Base-by-base conservation (phyloP, 192 early-diverging fungal genomes). In the Umbelopsis ramanniana region DNA sequence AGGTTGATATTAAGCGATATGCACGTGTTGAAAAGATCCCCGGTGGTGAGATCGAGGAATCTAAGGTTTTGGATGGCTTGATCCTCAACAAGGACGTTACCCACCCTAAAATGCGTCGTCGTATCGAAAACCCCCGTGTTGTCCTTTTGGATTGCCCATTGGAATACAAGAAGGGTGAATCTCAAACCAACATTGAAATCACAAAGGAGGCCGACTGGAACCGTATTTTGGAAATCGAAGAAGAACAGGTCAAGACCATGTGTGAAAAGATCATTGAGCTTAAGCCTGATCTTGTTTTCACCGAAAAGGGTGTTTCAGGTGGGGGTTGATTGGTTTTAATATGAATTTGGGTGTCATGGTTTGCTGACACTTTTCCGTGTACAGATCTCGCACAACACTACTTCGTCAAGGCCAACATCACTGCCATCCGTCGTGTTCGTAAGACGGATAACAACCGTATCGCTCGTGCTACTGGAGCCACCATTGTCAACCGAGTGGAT, bases 121-220 rank as follows among this genome's bases (percentile, higher is more conserved):
- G 84, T 57, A 98, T 99, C 70, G 93, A 96, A 79, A 98, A 99
- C 79, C 98, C 98, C 22, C 91, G 97, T 63, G 89, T 99, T 69
- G 87, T 99, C 15, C 85, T 99, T 50, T 85, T 99, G 60, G 98
- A 99, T 88, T 99, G 98, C 83, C 97, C 97, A 33, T 88, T 99
- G 54, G 98, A 98, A 82, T 99, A 99, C 92, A 99, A 99, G 86
- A 99, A 99, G 90, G 98, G 98, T 69, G 98, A 98, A 84, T 98
- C 95, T 47, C 98, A 99, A 85, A 99, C 98, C 35, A 94, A 96
- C 78, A 96, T 98, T 76, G 98, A 99, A 83, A 94, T 99, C 67
- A 92, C 92, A 70, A 94, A 97, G 82, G 98, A 99, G 79, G 85
- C 89, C 35, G 96, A 99, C 84, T 99, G 98, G 98, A 85, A 92